A percentile compares a stretch with the other conserved stretches of the same genome.
Evolutionary conservation across 306 rosid genomes (phyloP).

Genomic region (Rosa persica): DNA sequence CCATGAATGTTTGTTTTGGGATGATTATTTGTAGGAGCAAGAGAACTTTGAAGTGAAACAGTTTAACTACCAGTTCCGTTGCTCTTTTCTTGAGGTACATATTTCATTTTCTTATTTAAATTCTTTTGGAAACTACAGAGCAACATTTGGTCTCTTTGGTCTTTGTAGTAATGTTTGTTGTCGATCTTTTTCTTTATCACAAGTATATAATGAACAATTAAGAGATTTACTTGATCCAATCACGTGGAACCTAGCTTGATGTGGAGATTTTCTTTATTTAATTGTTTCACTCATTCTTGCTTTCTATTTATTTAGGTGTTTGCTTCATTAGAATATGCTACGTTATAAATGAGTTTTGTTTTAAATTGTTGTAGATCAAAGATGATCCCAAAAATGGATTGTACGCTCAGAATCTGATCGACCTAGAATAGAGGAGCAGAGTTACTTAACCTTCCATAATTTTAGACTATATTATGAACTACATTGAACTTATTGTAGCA

Average conservation of each 20-base stretch:
- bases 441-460: too few species aligned
- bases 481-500: background rate
- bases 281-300: slow-evolving; percentile 17
- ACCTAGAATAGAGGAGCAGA: too few species aligned
- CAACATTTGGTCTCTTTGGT: slow-evolving; percentile 2
- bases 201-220: slow-evolving; percentile 51
- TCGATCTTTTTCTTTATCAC: slow-evolving; percentile 10
- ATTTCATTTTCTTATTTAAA: background rate
- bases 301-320: background rate
- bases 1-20: slow-evolving; percentile 25
- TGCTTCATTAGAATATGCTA: background rate
- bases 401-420: slow-evolving; percentile 73
- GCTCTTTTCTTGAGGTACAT: slow-evolving; percentile 88
- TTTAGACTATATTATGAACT: slow-evolving; percentile 7
- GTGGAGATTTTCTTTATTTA: slow-evolving; percentile 35
- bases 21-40: slow-evolving; percentile 57
- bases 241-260: slow-evolving; percentile 77
- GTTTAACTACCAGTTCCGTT: slow-evolving; percentile 82
- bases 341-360: slow-evolving; percentile 13
- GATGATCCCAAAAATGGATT: slow-evolving; percentile 68
- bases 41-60: slow-evolving; percentile 64
- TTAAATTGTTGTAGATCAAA: slow-evolving; percentile 56
- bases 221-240: slow-evolving; percentile 59
- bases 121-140: background rate
- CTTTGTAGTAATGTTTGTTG: slow-evolving; percentile 5